phyloP scores from a whole-genome alignment of 768 basidiomycete genomes.

The Phaeotremella fagi region DNA sequence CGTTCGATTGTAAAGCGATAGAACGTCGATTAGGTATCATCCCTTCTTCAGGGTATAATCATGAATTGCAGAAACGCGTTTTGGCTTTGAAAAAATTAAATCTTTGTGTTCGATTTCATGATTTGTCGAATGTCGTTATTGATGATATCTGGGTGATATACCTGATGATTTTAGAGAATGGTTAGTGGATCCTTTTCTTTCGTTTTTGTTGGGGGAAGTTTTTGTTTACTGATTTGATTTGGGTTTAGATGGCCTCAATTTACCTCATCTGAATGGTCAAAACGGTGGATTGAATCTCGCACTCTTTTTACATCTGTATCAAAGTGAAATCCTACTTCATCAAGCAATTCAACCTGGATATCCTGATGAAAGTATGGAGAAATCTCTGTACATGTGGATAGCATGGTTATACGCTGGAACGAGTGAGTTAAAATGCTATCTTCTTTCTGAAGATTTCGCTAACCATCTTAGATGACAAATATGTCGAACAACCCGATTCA shows the following conservation, averaged over 20 bases:
- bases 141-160: slow-evolving; percentile 43
- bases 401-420: slow-evolving; percentile 36
- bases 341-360: slow-evolving; percentile 47
- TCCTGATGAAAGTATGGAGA: slow-evolving; percentile 41
- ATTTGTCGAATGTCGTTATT: slow-evolving; percentile 22
- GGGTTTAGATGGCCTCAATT: slow-evolving; percentile 42
- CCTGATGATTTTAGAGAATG: slow-evolving; percentile 48
- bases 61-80: slow-evolving; percentile 34
- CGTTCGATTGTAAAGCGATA: slow-evolving; percentile 62
- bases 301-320: slow-evolving; percentile 43
- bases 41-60: slow-evolving; percentile 12
- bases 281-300: slow-evolving; percentile 29
- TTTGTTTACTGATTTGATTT: slow-evolving; percentile 11
- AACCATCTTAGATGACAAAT: too few relatives aligned
- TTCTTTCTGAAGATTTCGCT: too few relatives aligned
- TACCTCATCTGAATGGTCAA: slow-evolving; percentile 30
- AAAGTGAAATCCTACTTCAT: slow-evolving; percentile 40
- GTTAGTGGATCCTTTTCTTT: slow-evolving; percentile 21
- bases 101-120: slow-evolving; percentile 11
- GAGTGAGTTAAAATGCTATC: slow-evolving; percentile 14
- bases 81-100: slow-evolving; percentile 22
- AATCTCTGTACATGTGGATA: slow-evolving; percentile 47
- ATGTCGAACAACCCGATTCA: slow-evolving; percentile 30
- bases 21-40: slow-evolving; percentile 53
- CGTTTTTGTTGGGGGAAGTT: too few relatives aligned